These are phyloP conservation scores for Phytophthora uliginosa DNA, from an alignment of 352 stramenopile species.

Conservation along the genomic window DNA sequence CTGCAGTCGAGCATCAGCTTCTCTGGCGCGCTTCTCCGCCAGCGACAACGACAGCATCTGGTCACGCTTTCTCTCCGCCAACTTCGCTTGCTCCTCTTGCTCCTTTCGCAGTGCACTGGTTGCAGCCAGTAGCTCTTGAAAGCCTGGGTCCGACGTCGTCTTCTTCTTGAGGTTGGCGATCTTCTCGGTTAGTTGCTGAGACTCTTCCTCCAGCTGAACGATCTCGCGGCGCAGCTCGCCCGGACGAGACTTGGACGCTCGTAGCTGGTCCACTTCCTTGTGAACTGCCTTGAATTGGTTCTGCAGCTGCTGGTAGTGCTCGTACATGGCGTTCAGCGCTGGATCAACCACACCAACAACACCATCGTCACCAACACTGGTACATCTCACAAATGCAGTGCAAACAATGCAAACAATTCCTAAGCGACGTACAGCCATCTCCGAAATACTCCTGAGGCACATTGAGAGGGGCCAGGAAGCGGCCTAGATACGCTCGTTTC, in stretches of 20 bases:
- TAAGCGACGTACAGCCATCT: slow-evolving; percentile 69
- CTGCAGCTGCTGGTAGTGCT: slow-evolving; percentile 95
- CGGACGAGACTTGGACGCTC: slow-evolving; percentile 79
- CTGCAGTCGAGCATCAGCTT: slow-evolving; percentile 78
- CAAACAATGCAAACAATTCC: background rate
- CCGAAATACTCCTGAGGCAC: slow-evolving; percentile 95
- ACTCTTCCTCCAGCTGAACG: slow-evolving; percentile 93
- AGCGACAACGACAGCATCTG: slow-evolving; percentile 90
- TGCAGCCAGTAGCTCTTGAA: slow-evolving; percentile 92
- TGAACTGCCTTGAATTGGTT: slow-evolving; percentile 94
- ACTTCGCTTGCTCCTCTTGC: slow-evolving; percentile 95
- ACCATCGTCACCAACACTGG: slow-evolving; percentile 1
- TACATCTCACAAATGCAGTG: background rate
- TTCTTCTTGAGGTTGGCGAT: slow-evolving; percentile 93
- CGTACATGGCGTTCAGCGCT: slow-evolving; percentile 84
- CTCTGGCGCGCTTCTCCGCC: slow-evolving; percentile 81
- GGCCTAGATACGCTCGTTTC: slow-evolving; percentile 95
- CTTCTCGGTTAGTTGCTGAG: slow-evolving; percentile 91
- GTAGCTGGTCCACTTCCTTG: slow-evolving; percentile 91
- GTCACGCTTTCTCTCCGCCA: slow-evolving; percentile 90
- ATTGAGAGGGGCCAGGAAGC: slow-evolving; percentile 94
- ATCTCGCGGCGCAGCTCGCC: slow-evolving; percentile 93
- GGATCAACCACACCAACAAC: background rate
- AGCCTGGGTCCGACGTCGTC: slow-evolving; percentile 67
- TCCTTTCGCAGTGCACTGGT: slow-evolving; percentile 93